phyloP scores from a whole-genome alignment of 2,329 filamentous ascomycete genomes.

The Colletotrichum caudatum region DNA sequence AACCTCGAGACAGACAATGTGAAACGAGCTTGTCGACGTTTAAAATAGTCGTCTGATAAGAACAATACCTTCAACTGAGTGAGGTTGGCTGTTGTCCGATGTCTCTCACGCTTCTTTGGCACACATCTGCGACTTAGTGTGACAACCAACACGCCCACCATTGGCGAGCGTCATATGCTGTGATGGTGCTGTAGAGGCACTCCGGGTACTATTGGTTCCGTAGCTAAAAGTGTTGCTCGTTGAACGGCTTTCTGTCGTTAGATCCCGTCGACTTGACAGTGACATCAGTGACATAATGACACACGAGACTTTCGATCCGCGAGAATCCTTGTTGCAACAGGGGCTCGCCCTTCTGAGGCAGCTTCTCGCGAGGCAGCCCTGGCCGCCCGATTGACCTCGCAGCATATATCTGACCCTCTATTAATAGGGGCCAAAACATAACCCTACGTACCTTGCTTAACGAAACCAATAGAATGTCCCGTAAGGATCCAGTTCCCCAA shows the following conservation, averaged over 20 bases:
- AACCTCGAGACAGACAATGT: not conserved
- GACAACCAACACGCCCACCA: conserved; percentile 30
- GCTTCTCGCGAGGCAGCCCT: not conserved
- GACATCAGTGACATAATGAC: not conserved
- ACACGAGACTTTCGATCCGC: not conserved
- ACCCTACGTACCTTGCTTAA: conserved; percentile 26
- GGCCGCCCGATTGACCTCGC: not conserved
- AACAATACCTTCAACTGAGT: conserved; percentile 11
- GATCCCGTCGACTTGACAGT: not conserved
- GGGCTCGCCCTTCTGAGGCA: not conserved
- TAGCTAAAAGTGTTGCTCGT: conserved; percentile 26
- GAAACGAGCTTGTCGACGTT: conserved; percentile 30
- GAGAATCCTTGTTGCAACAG: not conserved
- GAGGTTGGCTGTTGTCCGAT: conserved; percentile 23
- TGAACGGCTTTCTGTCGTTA: conserved; percentile 11
- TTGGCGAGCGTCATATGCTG: conserved; percentile 8
- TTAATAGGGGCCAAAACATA: not conserved
- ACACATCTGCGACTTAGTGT: conserved; percentile 38
- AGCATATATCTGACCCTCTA: not conserved
- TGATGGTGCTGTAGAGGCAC: not conserved
- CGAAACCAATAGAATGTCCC: not conserved
- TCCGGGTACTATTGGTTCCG: conserved; percentile 13
- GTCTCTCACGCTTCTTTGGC: conserved; percentile 26
- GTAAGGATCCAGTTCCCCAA: not conserved
- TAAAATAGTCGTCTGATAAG: conserved; percentile 35